A percentile compares a stretch with the other conserved stretches of the same genome.
phyloP scores from a whole-genome alignment of 495 filamentous ascomycete genomes.

The Geopyxis carbonaria region DNA sequence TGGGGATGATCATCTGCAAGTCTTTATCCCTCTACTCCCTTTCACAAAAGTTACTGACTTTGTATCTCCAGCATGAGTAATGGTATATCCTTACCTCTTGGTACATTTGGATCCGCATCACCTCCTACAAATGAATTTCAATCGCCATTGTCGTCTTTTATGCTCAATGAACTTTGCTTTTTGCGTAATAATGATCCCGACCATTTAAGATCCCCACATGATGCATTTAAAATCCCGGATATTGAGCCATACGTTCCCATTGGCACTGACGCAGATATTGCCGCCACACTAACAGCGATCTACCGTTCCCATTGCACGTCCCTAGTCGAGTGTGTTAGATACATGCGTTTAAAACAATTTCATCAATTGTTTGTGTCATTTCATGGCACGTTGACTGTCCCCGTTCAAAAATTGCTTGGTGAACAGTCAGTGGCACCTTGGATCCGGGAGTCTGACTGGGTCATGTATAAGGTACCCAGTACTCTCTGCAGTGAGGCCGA shows the following conservation, averaged over 20 bases:
- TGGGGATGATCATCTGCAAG: conserved; percentile 28
- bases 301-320: conserved; percentile 92
- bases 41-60: conserved; percentile 24
- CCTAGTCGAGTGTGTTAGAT: conserved; percentile 83
- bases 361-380: conserved; percentile 92
- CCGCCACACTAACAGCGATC: conserved; percentile 61
- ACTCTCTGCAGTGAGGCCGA: not conserved
- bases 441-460: conserved; percentile 88
- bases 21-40: conserved; percentile 27
- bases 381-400: conserved; percentile 86
- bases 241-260: conserved; percentile 59
- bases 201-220: conserved; percentile 28
- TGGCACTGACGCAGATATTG: conserved; percentile 65
- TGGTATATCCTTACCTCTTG: conserved; percentile 7
- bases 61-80: conserved; percentile 20
- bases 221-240: conserved; percentile 56
- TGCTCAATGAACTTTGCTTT: conserved; percentile 24
- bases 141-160: conserved; percentile 22
- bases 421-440: conserved; percentile 68
- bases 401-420: conserved; percentile 84
- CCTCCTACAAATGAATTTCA: conserved; percentile 20
- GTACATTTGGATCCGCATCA: conserved; percentile 10
- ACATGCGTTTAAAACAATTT: conserved; percentile 85
- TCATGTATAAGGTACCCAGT: conserved; percentile 54
- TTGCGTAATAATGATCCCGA: conserved; percentile 19